These are phyloP conservation scores for Globisporangium cederbergense DNA, from an alignment of 352 stramenopile species.

Conservation along the genomic window DNA sequence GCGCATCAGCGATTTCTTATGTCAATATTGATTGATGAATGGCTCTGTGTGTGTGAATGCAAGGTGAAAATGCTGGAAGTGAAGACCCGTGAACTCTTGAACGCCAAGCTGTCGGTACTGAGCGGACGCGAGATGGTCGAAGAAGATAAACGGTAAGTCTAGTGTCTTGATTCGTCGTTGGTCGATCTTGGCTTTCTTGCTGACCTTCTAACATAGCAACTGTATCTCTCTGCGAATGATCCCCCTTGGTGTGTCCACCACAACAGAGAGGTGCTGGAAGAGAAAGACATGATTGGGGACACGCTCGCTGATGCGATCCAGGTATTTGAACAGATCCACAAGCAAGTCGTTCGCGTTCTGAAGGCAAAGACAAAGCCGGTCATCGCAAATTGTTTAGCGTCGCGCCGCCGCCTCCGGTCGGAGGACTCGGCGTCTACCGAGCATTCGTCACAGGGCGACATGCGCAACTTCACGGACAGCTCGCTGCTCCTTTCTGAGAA, in stretches of 20 bases:
- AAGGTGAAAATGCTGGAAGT: conserved; percentile 4
- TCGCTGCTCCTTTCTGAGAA: conserved; percentile 24
- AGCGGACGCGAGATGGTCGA: not conserved
- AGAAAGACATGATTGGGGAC: not conserved
- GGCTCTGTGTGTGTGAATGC: not conserved
- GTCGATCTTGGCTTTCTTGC: not conserved
- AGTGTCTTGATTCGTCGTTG: not conserved
- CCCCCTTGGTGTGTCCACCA: not conserved
- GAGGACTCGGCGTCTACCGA: conserved; percentile 10
- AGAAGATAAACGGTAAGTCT: conserved; percentile 3
- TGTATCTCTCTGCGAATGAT: not conserved
- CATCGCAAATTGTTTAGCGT: not conserved
- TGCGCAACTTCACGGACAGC: conserved; percentile 9
- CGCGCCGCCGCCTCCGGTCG: not conserved
- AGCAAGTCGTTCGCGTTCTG: not conserved
- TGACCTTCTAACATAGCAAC: not conserved
- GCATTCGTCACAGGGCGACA: conserved; percentile 8
- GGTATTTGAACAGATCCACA: conserved; percentile 9
- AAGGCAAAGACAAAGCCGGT: not conserved
- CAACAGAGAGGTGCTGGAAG: not conserved
- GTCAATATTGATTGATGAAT: not conserved
- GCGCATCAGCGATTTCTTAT: not conserved
- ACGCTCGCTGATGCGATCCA: not conserved
- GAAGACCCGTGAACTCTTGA: not conserved
- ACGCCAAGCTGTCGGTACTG: not conserved